These are phyloP conservation scores for Tricholoma bakamatsutake DNA, from an alignment of 768 basidiomycete species.

Conservation along the genomic window DNA sequence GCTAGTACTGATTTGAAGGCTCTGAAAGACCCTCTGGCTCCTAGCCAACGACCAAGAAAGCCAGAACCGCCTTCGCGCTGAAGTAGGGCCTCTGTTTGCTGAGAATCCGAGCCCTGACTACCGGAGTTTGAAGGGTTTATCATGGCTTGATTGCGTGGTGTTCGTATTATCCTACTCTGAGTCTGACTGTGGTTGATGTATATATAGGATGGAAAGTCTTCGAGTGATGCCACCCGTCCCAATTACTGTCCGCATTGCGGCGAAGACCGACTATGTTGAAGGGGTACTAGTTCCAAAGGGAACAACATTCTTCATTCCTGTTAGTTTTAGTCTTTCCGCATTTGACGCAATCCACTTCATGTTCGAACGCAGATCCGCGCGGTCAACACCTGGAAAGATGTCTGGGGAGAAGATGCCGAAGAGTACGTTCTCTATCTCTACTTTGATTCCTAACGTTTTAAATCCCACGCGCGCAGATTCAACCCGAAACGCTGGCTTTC, in stretches of 20 bases:
- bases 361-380: slow-evolving; percentile 34
- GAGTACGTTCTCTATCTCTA: slow-evolving; percentile 24
- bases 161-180: slow-evolving; percentile 5
- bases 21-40: slow-evolving; percentile 41
- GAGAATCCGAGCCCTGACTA: slow-evolving; percentile 33
- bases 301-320: slow-evolving; percentile 37
- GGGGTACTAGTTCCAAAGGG: slow-evolving; percentile 41
- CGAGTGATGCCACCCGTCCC: slow-evolving; percentile 39
- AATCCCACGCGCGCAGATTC: slow-evolving; percentile 26
- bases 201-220: slow-evolving; percentile 36
- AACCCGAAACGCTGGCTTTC: slow-evolving; percentile 41
- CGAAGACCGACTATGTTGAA: slow-evolving; percentile 35
- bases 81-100: slow-evolving; percentile 37
- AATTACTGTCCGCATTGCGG: slow-evolving; percentile 30
- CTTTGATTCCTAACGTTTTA: background rate
- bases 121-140: slow-evolving; percentile 31
- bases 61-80: slow-evolving; percentile 47
- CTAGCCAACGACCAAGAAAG: slow-evolving; percentile 43
- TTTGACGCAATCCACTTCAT: background rate
- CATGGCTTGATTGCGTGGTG: slow-evolving; percentile 37
- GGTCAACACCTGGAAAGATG: slow-evolving; percentile 42
- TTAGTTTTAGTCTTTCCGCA: slow-evolving; percentile 10
- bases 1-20: slow-evolving; percentile 5
- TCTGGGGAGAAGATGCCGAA: slow-evolving; percentile 49
- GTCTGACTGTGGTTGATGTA: background rate